Evolutionary conservation across 179 eudicot genomes (phyloP), one percentile per base, ranked within the genome.

Genomic region (Spergularia azorica): DNA sequence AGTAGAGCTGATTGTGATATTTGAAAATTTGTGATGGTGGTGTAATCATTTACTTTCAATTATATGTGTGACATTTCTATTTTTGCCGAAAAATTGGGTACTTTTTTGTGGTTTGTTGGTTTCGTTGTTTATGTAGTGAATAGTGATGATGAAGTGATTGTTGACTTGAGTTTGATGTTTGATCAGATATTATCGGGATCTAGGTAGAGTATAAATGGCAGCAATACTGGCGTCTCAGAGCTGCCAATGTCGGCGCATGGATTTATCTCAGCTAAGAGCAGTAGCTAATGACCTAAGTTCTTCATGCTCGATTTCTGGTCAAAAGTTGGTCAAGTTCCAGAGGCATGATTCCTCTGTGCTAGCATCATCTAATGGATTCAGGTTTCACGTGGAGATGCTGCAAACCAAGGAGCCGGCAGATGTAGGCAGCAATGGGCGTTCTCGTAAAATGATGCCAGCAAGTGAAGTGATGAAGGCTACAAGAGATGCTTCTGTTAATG

Each of bases 181-280:
- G 71, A 71, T 69, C 83, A 83, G 83, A 7, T 76, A 66, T 72
- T 1, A 5, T 7, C 32, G 17, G 63, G 63, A 68, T 60, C 68
- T 16, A 55, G 74, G 39, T 46, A 17, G 67, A 32, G 41, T 26
- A 26, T 15, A 72, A 74, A 91, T 93, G 97, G 94, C 91, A 81
- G 96, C 92, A 80, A 82, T 89, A 76, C 82, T 93, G 56, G 97
- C 97, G 79, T 89, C 94, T 48, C 88, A 89, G 16, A 81, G 94
- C 86, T 86, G 89, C 80, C 85, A 82, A 84, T 89, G 92, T 88
- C 85, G 84, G 82, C 59, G 57, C 60, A 72, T 80, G 77, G 87
- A 87, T 74, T 56, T 84, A 39, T 71, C 72, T 17, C 87, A 82
- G 76, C 89, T 85, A 50, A 81, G 89, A 72, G 86, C 72, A 71